Conservation (phyloP, 768 basidiomycete genomes). For the Boletus rubroflammeus region DNA sequence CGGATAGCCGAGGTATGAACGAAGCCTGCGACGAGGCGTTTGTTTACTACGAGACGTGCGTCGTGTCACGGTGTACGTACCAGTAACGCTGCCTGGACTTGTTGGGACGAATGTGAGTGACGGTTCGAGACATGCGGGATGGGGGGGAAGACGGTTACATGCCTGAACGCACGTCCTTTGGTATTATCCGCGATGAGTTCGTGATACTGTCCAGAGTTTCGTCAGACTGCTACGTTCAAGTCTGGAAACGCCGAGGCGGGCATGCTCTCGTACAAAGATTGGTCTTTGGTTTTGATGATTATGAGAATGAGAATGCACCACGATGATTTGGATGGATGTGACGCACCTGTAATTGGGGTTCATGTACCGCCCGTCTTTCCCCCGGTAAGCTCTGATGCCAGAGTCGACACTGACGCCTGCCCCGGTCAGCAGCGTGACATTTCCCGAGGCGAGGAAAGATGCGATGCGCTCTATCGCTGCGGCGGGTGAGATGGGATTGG, state of each 20-base stretch:
- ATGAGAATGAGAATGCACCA: background rate
- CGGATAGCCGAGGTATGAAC: conserved; percentile 82
- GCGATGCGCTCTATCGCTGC: conserved; percentile 61
- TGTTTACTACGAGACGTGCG: background rate
- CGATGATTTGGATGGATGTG: background rate
- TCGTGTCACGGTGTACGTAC: conserved; percentile 27
- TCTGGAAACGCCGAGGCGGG: background rate
- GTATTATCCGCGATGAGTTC: conserved; percentile 72
- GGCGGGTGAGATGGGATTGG: conserved; percentile 39
- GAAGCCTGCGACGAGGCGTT: conserved; percentile 41
- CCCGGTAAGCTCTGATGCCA: conserved; percentile 93
- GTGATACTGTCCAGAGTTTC: conserved; percentile 52
- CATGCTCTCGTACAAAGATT: conserved; percentile 43
- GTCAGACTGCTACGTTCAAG: conserved; percentile 9
- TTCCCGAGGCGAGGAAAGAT: conserved; percentile 66
- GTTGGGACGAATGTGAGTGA: conserved; percentile 4
- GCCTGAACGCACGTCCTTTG: conserved; percentile 72
- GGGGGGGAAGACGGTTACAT: conserved; percentile 14
- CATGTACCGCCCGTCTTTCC: conserved; percentile 79
- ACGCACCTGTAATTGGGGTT: conserved; percentile 85
- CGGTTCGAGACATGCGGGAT: background rate
- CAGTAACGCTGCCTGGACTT: conserved; percentile 78
- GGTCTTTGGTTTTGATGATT: conserved; percentile 40
- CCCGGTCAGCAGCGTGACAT: conserved; percentile 74
- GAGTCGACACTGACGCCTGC: conserved; percentile 96